These are phyloP conservation scores for Asterophora lycoperdoides DNA, from an alignment of 768 basidiomycete genomes.

Conservation along the genomic window DNA sequence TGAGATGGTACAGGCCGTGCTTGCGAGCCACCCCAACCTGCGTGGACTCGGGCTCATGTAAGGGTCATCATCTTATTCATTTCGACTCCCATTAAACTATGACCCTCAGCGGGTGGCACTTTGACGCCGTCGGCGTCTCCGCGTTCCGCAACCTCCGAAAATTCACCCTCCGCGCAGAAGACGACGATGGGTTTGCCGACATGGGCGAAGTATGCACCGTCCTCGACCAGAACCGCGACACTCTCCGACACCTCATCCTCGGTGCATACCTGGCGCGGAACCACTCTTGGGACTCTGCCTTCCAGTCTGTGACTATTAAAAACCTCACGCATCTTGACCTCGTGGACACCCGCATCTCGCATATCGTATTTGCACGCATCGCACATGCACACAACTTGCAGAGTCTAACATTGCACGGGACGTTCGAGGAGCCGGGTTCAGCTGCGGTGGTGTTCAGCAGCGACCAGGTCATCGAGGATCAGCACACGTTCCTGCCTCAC, in stretches of 20 bases:
- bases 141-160: constrained; percentile 55
- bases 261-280: constrained; percentile 64
- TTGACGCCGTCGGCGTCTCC: constrained; percentile 67
- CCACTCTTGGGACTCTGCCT: constrained; percentile 66
- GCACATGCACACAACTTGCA: constrained; percentile 58
- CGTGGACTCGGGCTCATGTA: constrained; percentile 58
- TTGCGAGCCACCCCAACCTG: constrained; percentile 49
- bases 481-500: constrained; percentile 58
- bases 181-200: constrained; percentile 67
- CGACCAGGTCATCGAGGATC: constrained; percentile 55
- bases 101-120: constrained; percentile 58
- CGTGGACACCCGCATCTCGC: constrained; percentile 65
- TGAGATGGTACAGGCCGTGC: constrained; percentile 60
- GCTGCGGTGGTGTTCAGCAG: constrained; percentile 58
- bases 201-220: constrained; percentile 65
- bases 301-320: constrained; percentile 58
- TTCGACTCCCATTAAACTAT: background rate
- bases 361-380: constrained; percentile 58
- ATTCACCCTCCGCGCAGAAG: constrained; percentile 66
- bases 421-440: constrained; percentile 53
- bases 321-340: constrained; percentile 68
- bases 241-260: constrained; percentile 58
- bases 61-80: constrained; percentile 10
- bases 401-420: constrained; percentile 62
- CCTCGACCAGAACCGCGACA: constrained; percentile 53